Percentiles rank a stretch among this genome's conserved stretches.
These are phyloP conservation scores for Penicillium subrubescens DNA, from an alignment of 495 filamentous ascomycete species.

Conservation along the genomic window DNA sequence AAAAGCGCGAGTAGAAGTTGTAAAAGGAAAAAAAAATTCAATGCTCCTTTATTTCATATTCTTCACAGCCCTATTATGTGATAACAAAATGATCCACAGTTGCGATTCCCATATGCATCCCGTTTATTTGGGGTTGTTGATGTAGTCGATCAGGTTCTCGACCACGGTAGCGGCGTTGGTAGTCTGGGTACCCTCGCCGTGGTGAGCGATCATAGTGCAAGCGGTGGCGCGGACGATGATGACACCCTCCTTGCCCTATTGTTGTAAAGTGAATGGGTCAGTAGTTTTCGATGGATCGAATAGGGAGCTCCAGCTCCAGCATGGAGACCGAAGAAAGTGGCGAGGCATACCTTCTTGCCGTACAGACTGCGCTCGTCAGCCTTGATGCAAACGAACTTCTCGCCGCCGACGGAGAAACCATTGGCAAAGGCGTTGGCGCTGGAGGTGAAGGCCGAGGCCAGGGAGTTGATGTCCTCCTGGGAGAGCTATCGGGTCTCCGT, in stretches of 20 bases:
- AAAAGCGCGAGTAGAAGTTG: background rate
- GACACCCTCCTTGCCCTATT: conserved; percentile 78
- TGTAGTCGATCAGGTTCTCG: conserved; percentile 48
- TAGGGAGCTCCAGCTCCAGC: background rate
- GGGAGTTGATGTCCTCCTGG: conserved; percentile 40
- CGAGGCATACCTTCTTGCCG: conserved; percentile 71
- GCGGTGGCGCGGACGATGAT: conserved; percentile 79
- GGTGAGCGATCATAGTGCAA: conserved; percentile 84
- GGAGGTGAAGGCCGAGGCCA: conserved; percentile 38
- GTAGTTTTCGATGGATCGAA: background rate
- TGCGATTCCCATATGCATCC: conserved; percentile 3
- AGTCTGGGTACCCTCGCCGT: conserved; percentile 68
- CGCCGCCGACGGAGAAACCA: conserved; percentile 72
- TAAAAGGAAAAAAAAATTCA: conserved; percentile 15
- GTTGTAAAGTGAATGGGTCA: background rate
- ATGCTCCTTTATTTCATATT: conserved; percentile 32
- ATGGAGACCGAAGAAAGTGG: background rate
- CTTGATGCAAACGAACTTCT: conserved; percentile 72
- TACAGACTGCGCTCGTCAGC: conserved; percentile 79
- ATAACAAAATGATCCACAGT: conserved; percentile 19
- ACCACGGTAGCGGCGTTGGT: conserved; percentile 42
- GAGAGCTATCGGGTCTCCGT: conserved; percentile 30
- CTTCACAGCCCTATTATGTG: conserved; percentile 25
- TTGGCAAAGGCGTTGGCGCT: conserved; percentile 31
- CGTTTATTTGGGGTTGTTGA: conserved; percentile 40